These are phyloP conservation scores for Raffaelea arxii DNA, from an alignment of 2,329 filamentous ascomycete species.

Conservation along the genomic window DNA sequence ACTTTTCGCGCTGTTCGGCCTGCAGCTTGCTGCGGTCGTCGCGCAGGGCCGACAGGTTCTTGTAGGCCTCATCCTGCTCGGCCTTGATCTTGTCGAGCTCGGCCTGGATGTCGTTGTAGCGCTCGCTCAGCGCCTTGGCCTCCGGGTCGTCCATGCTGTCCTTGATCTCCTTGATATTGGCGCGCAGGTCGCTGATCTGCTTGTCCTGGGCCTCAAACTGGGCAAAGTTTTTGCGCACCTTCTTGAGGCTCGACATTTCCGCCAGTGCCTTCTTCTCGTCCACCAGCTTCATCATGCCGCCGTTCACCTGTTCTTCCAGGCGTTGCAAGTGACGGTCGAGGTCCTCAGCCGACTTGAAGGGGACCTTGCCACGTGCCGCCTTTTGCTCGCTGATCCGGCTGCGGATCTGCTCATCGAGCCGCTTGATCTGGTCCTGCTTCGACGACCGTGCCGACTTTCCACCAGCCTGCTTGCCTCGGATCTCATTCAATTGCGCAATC, in stretches of 20 bases:
- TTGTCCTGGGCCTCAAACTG: constrained; percentile 79
- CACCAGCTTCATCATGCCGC: constrained; percentile 86
- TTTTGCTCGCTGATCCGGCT: constrained; percentile 81
- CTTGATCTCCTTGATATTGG: constrained; percentile 80
- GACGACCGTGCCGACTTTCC: constrained; percentile 73
- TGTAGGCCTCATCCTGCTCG: constrained; percentile 84
- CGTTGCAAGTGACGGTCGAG: constrained; percentile 72
- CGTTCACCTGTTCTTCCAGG: constrained; percentile 78
- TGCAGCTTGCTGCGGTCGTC: constrained; percentile 81
- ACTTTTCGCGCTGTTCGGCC: constrained; percentile 80
- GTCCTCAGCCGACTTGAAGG: constrained; percentile 82
- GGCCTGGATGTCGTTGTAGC: constrained; percentile 74
- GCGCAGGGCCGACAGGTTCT: constrained; percentile 72
- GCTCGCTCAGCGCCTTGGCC: constrained; percentile 75
- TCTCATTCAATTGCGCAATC: constrained; percentile 69
- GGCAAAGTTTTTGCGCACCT: constrained; percentile 84
- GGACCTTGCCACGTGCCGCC: constrained; percentile 66
- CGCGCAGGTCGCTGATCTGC: constrained; percentile 77
- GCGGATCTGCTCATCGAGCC: constrained; percentile 81
- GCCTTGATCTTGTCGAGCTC: constrained; percentile 87
- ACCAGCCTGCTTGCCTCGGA: constrained; percentile 76
- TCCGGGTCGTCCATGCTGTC: constrained; percentile 88
- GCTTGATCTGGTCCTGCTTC: constrained; percentile 85
- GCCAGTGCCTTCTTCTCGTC: constrained; percentile 91
- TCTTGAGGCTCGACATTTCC: constrained; percentile 74